These are phyloP conservation scores for Orbilia quercus DNA, from an alignment of 2,329 filamentous ascomycete species.

Conservation along the genomic window DNA sequence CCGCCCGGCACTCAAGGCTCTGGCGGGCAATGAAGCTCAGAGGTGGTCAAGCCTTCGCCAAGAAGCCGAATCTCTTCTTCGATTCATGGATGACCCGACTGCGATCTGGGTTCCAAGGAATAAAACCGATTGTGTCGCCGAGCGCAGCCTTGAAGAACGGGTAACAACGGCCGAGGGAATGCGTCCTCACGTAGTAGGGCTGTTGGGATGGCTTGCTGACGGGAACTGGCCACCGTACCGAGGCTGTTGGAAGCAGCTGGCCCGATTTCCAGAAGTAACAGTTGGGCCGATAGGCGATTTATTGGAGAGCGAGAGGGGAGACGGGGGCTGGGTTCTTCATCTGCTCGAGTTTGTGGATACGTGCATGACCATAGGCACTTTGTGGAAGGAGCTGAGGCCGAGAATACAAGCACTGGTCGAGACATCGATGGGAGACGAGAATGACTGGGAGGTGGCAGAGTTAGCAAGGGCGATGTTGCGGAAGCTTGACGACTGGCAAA, in stretches of 20 bases:
- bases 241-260: slow-evolving; percentile 19
- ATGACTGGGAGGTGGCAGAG: slow-evolving; percentile 8
- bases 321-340: slow-evolving; percentile 6
- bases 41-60: not conserved
- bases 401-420: not conserved
- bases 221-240: slow-evolving; percentile 23
- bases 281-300: not conserved
- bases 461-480: slow-evolving; percentile 10
- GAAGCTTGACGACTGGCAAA: slow-evolving; percentile 2
- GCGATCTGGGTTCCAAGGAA: slow-evolving; percentile 11
- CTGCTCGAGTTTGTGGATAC: slow-evolving; percentile 20
- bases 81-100: slow-evolving; percentile 11
- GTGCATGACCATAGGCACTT: not conserved
- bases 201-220: slow-evolving; percentile 22
- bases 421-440: not conserved
- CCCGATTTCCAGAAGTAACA: slow-evolving; percentile 24
- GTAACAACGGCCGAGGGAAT: slow-evolving; percentile 17
- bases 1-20: not conserved
- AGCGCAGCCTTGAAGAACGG: slow-evolving; percentile 18
- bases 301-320: slow-evolving; percentile 7
- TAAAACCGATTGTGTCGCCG: slow-evolving; percentile 8
- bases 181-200: slow-evolving; percentile 11
- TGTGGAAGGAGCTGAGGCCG: slow-evolving; percentile 10
- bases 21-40: not conserved
- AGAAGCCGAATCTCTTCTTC: slow-evolving; percentile 3